Evolutionary conservation across 129 eudicot species (phyloP), one percentile per base, ranked within the genome.

Genomic region (Mikania micrantha): DNA sequence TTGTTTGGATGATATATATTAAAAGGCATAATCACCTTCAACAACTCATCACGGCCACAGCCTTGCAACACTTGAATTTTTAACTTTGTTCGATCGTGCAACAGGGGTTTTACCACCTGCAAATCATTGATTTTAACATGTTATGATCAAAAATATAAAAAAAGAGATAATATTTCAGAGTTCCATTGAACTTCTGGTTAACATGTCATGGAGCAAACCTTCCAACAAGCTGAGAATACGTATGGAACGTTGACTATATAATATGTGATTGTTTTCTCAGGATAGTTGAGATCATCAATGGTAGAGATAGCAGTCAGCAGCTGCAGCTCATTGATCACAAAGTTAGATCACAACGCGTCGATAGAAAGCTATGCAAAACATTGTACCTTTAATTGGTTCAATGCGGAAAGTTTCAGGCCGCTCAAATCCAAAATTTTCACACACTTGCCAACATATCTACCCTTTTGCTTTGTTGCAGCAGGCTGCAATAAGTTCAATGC

Each of bases 171-270:
- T 15, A n/a, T 44, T 6, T 53, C 9, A 7, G 12, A 7, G 11
- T 53, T n/a, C 13, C 25, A 31, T 19, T 61, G 5, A 21, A 41
- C 49, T 40, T 42, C n/a, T 25, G 35, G 19, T 70, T 32, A 44
- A 63, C 13, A 21, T 61, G 32, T 32, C 47, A 60, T 5, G 56
- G 70, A 71, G 52, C 73, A 35, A 56, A 86, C 94, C 94, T 86
- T 86, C 94, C 94, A 86, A 81, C 94, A 86, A 44, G 94, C 89
- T 3, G 94, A 83, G 58, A 86, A 86, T 64, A 86, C 76, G 29
- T 80, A 86, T 47, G 94, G 94, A 41, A 77, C 89, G 60, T 86
- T 86, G 58, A 86, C 94, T 49, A 86, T 83, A 64, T 83, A 86
- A 75, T 86, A 86, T 35, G 87, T 81, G 53, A 38, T 27, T 32